A percentile compares a stretch with the other conserved stretches of the same genome.
Conservation (phyloP, 345 rosid species). For the Brassica nigra region DNA sequence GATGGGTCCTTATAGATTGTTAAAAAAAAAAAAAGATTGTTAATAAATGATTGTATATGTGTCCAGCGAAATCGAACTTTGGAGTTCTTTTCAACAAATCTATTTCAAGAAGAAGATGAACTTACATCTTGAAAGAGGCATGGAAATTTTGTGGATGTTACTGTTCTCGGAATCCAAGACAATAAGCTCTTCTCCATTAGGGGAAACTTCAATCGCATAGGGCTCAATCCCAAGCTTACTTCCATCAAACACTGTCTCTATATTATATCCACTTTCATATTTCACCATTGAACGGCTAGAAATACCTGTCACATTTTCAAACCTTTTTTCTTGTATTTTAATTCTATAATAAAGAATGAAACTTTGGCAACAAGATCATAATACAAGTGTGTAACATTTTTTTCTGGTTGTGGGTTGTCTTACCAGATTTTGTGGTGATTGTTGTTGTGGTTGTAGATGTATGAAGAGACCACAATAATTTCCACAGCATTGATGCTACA, state of each 20-base stretch:
- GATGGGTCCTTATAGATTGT: slow-evolving; percentile 16
- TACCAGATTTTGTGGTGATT: slow-evolving; percentile 69
- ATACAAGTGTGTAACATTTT: neutral
- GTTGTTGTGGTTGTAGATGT: slow-evolving; percentile 57
- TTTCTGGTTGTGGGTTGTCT: neutral
- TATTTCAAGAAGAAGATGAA: slow-evolving; percentile 11
- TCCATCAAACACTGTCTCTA: slow-evolving; percentile 98
- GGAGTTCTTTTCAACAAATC: neutral
- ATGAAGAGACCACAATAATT: slow-evolving; percentile 91
- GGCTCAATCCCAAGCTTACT: slow-evolving; percentile 92
- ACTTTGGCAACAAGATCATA: slow-evolving; percentile 21
- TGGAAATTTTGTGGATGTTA: slow-evolving; percentile 80
- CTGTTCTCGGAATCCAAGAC: slow-evolving; percentile 85
- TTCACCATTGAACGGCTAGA: slow-evolving; percentile 89
- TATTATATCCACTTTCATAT: slow-evolving; percentile 88
- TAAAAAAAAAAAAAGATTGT: too few species aligned
- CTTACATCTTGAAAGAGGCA: slow-evolving; percentile 86
- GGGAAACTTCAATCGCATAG: slow-evolving; percentile 64
- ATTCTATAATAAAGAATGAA: slow-evolving; percentile 1
- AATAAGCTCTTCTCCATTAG: slow-evolving; percentile 74
- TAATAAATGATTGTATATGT: neutral
- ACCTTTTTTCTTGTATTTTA: neutral
- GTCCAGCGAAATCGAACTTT: neutral
- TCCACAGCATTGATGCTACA: slow-evolving; percentile 70
- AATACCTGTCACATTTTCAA: slow-evolving; percentile 48